Base-by-base conservation (phyloP, 176 grass and related monocot genomes). In the Juncus effusus region DNA sequence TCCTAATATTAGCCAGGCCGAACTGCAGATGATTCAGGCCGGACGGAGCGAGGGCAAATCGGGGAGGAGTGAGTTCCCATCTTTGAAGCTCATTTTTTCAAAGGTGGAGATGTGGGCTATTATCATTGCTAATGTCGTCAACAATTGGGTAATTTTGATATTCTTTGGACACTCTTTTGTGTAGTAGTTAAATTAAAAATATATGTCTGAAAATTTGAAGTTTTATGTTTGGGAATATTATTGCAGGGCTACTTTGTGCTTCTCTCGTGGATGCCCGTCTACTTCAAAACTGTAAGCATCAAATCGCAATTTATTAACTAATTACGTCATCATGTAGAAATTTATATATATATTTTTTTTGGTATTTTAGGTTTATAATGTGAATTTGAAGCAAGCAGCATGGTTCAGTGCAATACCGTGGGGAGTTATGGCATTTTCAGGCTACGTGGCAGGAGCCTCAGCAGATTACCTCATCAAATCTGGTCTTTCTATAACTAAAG, bases 321-420 rank as follows among this genome's bases (percentile, higher is more conserved):
- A 28, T 69, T 28, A 16, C 42, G 15, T 44, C 66, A 38, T n/a
- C 42, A 61, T 14, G 62, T 35, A 16, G 50, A 19, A 59, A 47
- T 13, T 62, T 28, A 65, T 50, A 13, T 57, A 53, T 19, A 76
- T 41, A 41, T 10, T 70, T 28, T 55, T 74, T 54, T 58, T 81
- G 3, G 75, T 53, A 36, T 15, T 77, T 59, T 79, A 96, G 93
- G 88, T 96, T 81, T 96, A 96, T 74, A 42, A 84, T 79, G 88
- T 91, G 42, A 96, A 96, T 69, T 60, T 96, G 14, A 96, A 96
- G 78, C 93, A 96, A 91, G 93, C 93, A 54, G 93, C 93, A 49
- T 96, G 93, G 93, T 96, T 96, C 80, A 96, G 93, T n/a, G 93
- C 93, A 59, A 82, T 88, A 77, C 93, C 93, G 62, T 96, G 85